Evolutionary conservation across 1,139 yeast genomes (phyloP).

Genomic region (Zygosaccharomyces sapae): DNA sequence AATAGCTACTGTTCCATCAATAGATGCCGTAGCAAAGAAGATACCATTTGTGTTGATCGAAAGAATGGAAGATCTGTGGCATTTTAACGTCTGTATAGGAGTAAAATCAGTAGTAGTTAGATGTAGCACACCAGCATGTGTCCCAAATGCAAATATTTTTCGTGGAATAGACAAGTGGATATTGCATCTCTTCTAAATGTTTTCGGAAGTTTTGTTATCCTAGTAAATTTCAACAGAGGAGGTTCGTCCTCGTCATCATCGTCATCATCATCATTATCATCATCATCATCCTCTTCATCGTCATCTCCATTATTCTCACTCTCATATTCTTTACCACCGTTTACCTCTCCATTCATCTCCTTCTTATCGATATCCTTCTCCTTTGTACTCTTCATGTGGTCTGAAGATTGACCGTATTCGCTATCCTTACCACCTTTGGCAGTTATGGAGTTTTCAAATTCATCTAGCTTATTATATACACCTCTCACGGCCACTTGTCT

Average conservation of each 20-base stretch:
- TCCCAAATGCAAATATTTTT: conserved; percentile 69
- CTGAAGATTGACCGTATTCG: conserved; percentile 16
- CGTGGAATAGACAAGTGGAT: conserved; percentile 63
- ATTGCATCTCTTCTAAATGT: conserved; percentile 70
- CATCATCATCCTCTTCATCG: conserved; percentile 34
- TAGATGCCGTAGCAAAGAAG: conserved; percentile 79
- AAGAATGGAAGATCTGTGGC: conserved; percentile 81
- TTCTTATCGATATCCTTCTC: conserved; percentile 5
- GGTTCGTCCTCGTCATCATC: conserved; percentile 64
- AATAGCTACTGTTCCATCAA: conserved; percentile 88
- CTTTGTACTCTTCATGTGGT: conserved; percentile 3
- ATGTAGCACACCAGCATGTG: conserved; percentile 82
- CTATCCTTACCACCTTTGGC: too few relatives aligned
- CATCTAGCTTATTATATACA: neutral
- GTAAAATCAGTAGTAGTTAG: conserved; percentile 56
- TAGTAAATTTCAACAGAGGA: conserved; percentile 68
- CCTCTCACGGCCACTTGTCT: neutral
- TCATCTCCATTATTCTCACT: conserved; percentile 16
- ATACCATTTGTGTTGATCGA: conserved; percentile 68
- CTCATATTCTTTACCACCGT: too few relatives aligned
- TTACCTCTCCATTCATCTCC: too few relatives aligned
- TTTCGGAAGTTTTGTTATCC: conserved; percentile 61
- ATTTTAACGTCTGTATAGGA: conserved; percentile 66
- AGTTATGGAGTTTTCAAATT: too few relatives aligned
- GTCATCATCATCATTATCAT: conserved; percentile 30